Percentiles rank a stretch among this genome's conserved stretches.
Conservation (phyloP, 495 filamentous ascomycete species). For the Gamarada debralockiae region DNA sequence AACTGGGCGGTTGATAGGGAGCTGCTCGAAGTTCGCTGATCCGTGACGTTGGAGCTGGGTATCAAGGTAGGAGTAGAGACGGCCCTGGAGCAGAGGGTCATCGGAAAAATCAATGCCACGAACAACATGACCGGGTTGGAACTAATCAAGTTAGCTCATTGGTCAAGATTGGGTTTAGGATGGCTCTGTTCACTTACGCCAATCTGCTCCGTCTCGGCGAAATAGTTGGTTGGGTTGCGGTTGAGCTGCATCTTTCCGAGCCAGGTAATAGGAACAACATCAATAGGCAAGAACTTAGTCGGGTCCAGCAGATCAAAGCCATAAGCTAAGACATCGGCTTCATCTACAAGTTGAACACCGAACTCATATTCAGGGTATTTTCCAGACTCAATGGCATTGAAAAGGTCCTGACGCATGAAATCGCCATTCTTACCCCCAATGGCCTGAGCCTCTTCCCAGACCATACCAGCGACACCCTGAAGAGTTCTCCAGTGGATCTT, state of each 20-base stretch:
- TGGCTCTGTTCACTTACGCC: no score
- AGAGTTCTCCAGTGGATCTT: constrained; percentile 8
- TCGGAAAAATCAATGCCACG: constrained; percentile 23
- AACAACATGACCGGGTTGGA: constrained; percentile 8
- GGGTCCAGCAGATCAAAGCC: constrained; percentile 17
- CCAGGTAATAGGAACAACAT: background rate
- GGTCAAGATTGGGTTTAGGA: no score
- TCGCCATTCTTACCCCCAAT: constrained; percentile 16
- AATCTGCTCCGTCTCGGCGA: constrained; percentile 20
- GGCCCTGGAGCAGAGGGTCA: constrained; percentile 29
- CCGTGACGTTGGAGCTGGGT: constrained; percentile 11
- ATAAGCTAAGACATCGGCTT: constrained; percentile 15
- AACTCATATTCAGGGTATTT: constrained; percentile 15
- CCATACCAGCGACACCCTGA: constrained; percentile 2
- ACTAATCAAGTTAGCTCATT: no score
- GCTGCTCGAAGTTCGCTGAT: constrained; percentile 32
- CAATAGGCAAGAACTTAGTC: constrained; percentile 12
- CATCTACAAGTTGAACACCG: constrained; percentile 7
- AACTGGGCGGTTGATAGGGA: constrained; percentile 28
- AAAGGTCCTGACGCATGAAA: constrained; percentile 12
- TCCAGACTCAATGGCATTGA: constrained; percentile 14
- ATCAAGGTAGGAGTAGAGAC: constrained; percentile 13
- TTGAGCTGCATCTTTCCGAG: constrained; percentile 13
- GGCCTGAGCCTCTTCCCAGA: constrained; percentile 8
- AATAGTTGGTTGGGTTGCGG: constrained; percentile 17